Base-by-base conservation (phyloP, 805 yeast genomes). In the Candida maris region DNA sequence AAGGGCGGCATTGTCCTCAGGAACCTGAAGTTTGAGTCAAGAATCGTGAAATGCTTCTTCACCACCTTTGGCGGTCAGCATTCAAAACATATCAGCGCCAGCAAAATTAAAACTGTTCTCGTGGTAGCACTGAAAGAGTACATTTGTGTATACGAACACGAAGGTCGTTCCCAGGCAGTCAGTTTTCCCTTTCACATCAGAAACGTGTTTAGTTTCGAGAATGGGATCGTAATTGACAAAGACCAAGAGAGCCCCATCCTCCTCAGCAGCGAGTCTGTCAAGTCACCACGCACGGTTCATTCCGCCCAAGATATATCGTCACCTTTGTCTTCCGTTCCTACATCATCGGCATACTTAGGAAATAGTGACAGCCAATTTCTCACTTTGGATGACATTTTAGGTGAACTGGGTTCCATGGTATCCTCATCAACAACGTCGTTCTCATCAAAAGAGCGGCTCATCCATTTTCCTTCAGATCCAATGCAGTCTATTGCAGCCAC, bases 311-410 rank as follows among this genome's bases (percentile, higher is more conserved):
- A 27, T 1, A 31, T 34, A 19, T 26, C 47, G 8, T 30, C 41
- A 5, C 39, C 48, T 15, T 17, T 37, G 1, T 41, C 50, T 6
- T 42, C 52, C 2, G 28, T 42, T n/a, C 43, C 47, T 5, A 38
- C 51, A 3, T 22, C 50, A 3, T 35, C 49, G 3, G 36, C 34
- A 20, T 31, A 45, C 10, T 23, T 35, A 2, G 36, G 44, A 16
- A 40, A 43, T 23, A 38, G 37, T 20, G 62, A 59, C 15, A 40
- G 54, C 27, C 60, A 59, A 21, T 82, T 85, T 46, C 65, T 86
- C 35, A 78, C 94, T 0, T 54, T 87, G 40, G 69, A 79, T 1
- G 94, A 85, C 53, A 91, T 95, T 1, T 62, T 82, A 42, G 74
- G 77, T 2, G 93, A 85, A 4, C 69, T 85, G 38, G 87, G 95